Evolutionary conservation across 495 filamentous ascomycete species (phyloP).

Genomic region (Tuber indicum): DNA sequence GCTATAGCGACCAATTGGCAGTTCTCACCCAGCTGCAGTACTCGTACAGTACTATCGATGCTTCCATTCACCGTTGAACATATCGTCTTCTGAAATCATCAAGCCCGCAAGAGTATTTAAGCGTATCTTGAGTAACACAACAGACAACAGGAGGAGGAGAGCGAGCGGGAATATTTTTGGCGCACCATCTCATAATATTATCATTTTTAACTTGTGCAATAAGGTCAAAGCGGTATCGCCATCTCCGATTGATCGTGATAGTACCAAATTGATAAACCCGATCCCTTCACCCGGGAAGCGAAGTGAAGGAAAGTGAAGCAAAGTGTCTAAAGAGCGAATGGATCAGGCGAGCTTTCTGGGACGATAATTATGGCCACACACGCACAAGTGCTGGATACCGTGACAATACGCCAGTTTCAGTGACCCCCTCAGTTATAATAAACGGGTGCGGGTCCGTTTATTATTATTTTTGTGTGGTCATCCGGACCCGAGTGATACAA

Average conservation of each 20-base stretch:
- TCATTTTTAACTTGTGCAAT: too few relatives aligned
- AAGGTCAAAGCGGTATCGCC: neutral
- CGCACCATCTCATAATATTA: too few relatives aligned
- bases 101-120: too few relatives aligned
- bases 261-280: neutral
- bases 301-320: neutral
- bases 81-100: too few relatives aligned
- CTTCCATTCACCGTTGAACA: too few relatives aligned
- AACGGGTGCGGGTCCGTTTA: neutral
- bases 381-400: neutral
- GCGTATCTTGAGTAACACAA: too few relatives aligned
- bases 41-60: too few relatives aligned
- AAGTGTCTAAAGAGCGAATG: neutral
- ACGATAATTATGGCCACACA: neutral
- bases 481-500: neutral
- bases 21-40: too few relatives aligned
- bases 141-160: too few relatives aligned
- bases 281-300: neutral
- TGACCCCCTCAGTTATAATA: neutral
- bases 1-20: too few relatives aligned
- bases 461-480: neutral
- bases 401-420: neutral
- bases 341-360: neutral
- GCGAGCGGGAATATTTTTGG: too few relatives aligned
- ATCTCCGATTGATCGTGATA: neutral